phyloP scores from a whole-genome alignment of 2,329 filamentous ascomycete genomes.

The Neopestalotiopsis rosae region DNA sequence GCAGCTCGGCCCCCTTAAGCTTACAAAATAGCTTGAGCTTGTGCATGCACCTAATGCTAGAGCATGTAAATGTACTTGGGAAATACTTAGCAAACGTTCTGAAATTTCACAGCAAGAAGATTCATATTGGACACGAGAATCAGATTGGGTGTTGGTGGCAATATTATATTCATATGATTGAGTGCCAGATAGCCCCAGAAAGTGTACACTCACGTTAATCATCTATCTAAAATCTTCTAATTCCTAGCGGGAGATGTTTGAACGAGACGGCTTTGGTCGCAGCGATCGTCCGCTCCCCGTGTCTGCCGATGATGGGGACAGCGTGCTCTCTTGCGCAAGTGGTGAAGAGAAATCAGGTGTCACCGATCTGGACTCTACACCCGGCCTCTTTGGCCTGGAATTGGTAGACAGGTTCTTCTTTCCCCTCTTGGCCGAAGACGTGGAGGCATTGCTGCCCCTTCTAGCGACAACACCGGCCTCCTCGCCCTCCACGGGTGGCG shows the following conservation, averaged over 20 bases:
- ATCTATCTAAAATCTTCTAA: background rate
- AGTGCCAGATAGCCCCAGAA: background rate
- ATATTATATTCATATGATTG: background rate
- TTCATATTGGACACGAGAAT: too few relatives aligned
- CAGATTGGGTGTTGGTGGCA: background rate
- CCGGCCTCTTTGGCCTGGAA: conserved; percentile 48
- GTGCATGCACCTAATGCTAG: too few relatives aligned
- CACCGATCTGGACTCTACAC: conserved; percentile 55
- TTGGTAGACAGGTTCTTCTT: conserved; percentile 53
- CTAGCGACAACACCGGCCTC: conserved; percentile 40
- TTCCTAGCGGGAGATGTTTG: conserved; percentile 12
- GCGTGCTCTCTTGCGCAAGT: conserved; percentile 53
- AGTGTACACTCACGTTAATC: background rate
- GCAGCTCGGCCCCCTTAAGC: too few relatives aligned
- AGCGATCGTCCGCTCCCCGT: conserved; percentile 16
- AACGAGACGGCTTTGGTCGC: conserved; percentile 19
- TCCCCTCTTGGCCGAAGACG: conserved; percentile 54
- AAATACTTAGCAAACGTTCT: too few relatives aligned
- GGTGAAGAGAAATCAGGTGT: conserved; percentile 62
- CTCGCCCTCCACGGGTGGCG: conserved; percentile 53
- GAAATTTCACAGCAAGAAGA: too few relatives aligned
- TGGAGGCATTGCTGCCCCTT: conserved; percentile 53
- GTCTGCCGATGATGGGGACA: conserved; percentile 19
- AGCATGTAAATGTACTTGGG: too few relatives aligned
- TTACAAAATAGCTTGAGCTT: too few relatives aligned